Percentiles rank a stretch among this genome's conserved stretches.
Evolutionary conservation across 1,284 basidiomycete species (phyloP).

Genomic region (Cryptococcus amylolentus): DNA sequence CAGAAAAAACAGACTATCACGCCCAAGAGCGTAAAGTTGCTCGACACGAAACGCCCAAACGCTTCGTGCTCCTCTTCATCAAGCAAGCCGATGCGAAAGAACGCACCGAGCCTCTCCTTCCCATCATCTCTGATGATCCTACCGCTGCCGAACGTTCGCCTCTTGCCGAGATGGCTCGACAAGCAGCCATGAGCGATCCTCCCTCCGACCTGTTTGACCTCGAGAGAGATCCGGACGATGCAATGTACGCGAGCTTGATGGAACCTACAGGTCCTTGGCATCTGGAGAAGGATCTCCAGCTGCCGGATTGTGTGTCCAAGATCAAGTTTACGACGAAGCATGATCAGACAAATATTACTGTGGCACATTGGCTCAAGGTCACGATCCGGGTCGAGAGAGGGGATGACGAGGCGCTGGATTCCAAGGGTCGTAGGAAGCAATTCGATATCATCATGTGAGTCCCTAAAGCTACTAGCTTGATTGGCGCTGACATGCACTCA

Average conservation of each 20-base stretch:
- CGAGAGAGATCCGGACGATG: slow-evolving; percentile 40
- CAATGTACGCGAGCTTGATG: slow-evolving; percentile 51
- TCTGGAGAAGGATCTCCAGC: slow-evolving; percentile 50
- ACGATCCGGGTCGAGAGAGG: slow-evolving; percentile 80
- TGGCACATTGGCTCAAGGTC: slow-evolving; percentile 77
- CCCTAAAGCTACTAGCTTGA: neutral
- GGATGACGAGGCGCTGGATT: slow-evolving; percentile 62
- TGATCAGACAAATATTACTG: slow-evolving; percentile 70
- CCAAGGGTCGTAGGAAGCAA: slow-evolving; percentile 66
- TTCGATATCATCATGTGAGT: slow-evolving; percentile 80
- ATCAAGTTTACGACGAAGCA: slow-evolving; percentile 82
- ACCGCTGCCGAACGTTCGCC: slow-evolving; percentile 51
- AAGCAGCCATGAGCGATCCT: slow-evolving; percentile 42
- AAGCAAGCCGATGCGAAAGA: slow-evolving; percentile 55
- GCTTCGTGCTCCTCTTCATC: slow-evolving; percentile 66
- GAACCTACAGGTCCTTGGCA: slow-evolving; percentile 58
- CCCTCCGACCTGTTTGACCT: slow-evolving; percentile 22
- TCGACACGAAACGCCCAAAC: slow-evolving; percentile 68
- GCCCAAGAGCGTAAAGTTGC: slow-evolving; percentile 67
- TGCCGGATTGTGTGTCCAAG: slow-evolving; percentile 52
- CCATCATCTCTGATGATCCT: slow-evolving; percentile 53
- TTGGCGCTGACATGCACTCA: slow-evolving; percentile 9
- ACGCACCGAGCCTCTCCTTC: slow-evolving; percentile 52
- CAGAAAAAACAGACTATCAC: slow-evolving; percentile 77
- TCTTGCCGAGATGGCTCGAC: slow-evolving; percentile 45